Conservation (phyloP, 176 grass and related monocot genomes). For the sorghum (Sorghum bicolor) region Sorghum_bicolor_NCBIv3 NC_012871.2:69725001-69725500, state of each 20-base stretch:
- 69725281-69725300: neutral
- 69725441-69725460: neutral
- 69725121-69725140: no score
- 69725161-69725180: no score
- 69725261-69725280: neutral
- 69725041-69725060: no score
- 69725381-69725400: neutral
- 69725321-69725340: conserved; percentile 40
- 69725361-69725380: conserved; percentile 28
- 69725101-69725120: no score
- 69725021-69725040: no score
- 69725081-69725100: no score
- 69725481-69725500: neutral
- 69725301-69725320: neutral
- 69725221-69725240: no score
- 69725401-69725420: neutral
- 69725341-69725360: conserved; percentile 33
- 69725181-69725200: no score
- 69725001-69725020: no score
- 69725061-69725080: no score
- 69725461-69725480: conserved; percentile 17
- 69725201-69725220: neutral
- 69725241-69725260: no score
- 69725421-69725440: conserved; percentile 18
- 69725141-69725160: no score